Evolutionary conservation across 164 flowering plant genomes (phyloP).

Genomic region (Paratinospora sagittata): DNA sequence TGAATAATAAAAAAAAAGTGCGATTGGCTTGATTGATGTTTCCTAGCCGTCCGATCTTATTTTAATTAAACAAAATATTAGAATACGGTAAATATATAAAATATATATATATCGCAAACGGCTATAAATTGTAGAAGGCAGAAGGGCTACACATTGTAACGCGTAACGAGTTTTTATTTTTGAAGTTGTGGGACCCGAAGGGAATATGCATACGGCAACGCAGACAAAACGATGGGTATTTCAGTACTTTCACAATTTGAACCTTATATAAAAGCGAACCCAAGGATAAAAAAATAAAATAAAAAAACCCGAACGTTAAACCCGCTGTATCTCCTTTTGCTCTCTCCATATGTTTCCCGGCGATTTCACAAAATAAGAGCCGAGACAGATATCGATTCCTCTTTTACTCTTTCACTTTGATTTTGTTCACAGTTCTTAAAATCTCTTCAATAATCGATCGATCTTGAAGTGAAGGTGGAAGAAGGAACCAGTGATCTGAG

Average conservation of each 20-base stretch:
- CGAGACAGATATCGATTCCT: too few relatives aligned
- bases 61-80: too few relatives aligned
- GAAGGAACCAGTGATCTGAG: not conserved
- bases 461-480: not conserved
- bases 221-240: too few relatives aligned
- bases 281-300: too few relatives aligned
- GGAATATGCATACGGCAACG: not conserved
- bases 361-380: constrained; percentile 4
- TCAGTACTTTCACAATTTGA: not conserved
- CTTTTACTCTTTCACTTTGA: not conserved
- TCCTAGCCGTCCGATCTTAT: too few relatives aligned
- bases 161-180: too few relatives aligned
- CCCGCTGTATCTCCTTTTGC: not conserved
- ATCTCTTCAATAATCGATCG: not conserved
- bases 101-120: too few relatives aligned
- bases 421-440: not conserved
- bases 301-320: not conserved
- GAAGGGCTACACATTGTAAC: too few relatives aligned
- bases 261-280: not conserved
- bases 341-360: constrained; percentile 25
- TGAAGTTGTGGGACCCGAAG: not conserved
- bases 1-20: too few relatives aligned
- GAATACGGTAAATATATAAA: too few relatives aligned
- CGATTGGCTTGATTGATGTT: too few relatives aligned
- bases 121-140: too few relatives aligned